Evolutionary conservation across 345 rosid species (phyloP), one percentile per base, ranked within the genome.

Genomic region (Schrenkiella parvula): DNA sequence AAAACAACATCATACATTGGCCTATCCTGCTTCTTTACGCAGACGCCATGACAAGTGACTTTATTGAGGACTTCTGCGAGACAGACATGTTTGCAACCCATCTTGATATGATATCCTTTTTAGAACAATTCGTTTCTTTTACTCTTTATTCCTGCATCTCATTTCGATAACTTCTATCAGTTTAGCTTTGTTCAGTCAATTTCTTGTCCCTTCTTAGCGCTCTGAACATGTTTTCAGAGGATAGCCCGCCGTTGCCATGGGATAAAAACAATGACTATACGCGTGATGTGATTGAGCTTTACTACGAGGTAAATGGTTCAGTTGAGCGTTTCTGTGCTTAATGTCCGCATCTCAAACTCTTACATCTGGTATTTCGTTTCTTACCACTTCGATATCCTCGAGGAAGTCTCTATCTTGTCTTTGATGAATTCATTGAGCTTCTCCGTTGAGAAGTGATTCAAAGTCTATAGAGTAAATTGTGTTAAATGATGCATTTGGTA

Each of bases 11-110:
- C 74, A 84, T 93, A 41, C 97, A 91, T 75, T 93, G 97, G 97
- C 95, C 96, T 37, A 90, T 89, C 77, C 78, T 93, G 78, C 85
- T 91, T 76, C 82, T 93, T 57, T 93, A 91, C 62, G 90, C 93
- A 22, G 98, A 93, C 78, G 90, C 84, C 71, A 89, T 93, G 93
- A 84, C 95, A 57, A 89, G 95, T 66, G 97, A 93, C 80, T 89
- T 93, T 59, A 82, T 93, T 5, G 95, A 93, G 81, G 93, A 85
- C 77, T 93, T 91, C 80, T 85, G 88, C 32, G 97, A 93, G 75
- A 89, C 83, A 0, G 97, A 93, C 81, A 80, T 84, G 88, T 83
- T 93, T 80, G 78, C 91, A 12, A 75, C 82, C 18, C 96, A 93
- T 83, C 92, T 93, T 66, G 96, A 91, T 71, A 75, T 85, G 82